Percentiles rank a stretch among this genome's conserved stretches.
Evolutionary conservation across 208 protist genomes (phyloP).

Genomic region (Crithidia bombi): DNA sequence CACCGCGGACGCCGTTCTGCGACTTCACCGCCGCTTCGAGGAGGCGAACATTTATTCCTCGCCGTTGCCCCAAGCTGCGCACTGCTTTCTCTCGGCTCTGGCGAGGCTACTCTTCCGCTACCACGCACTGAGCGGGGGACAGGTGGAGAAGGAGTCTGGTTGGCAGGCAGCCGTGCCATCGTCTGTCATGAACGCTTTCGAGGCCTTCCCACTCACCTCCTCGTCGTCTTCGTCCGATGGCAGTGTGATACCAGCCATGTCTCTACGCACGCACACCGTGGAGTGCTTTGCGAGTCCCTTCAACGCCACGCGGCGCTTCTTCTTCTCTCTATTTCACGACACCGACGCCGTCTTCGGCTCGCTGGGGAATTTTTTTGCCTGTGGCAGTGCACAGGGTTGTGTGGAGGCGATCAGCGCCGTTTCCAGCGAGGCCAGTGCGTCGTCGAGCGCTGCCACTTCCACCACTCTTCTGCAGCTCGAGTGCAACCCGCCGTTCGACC

Average conservation of each 20-base stretch:
- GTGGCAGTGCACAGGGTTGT: constrained; percentile 11
- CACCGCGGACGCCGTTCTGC: background rate
- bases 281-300: constrained; percentile 61
- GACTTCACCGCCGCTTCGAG: constrained; percentile 14
- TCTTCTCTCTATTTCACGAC: constrained; percentile 50
- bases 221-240: background rate
- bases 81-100: constrained; percentile 27
- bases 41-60: no score
- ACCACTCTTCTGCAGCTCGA: constrained; percentile 28
- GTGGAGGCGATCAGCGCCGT: background rate
- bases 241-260: background rate
- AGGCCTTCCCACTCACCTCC: background rate
- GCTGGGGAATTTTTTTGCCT: constrained; percentile 48
- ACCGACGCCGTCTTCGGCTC: constrained; percentile 51
- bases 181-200: constrained; percentile 37
- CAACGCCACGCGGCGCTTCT: constrained; percentile 39
- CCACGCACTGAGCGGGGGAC: constrained; percentile 34
- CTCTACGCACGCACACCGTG: constrained; percentile 1
- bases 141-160: constrained; percentile 37
- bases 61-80: background rate
- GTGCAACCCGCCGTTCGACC: constrained; percentile 51
- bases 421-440: background rate
- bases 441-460: background rate
- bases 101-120: constrained; percentile 47
- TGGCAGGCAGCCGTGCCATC: constrained; percentile 44